These are phyloP conservation scores for Euphorbia celastroides DNA, from an alignment of 441 rosid genomes.

Conservation along the genomic window DNA sequence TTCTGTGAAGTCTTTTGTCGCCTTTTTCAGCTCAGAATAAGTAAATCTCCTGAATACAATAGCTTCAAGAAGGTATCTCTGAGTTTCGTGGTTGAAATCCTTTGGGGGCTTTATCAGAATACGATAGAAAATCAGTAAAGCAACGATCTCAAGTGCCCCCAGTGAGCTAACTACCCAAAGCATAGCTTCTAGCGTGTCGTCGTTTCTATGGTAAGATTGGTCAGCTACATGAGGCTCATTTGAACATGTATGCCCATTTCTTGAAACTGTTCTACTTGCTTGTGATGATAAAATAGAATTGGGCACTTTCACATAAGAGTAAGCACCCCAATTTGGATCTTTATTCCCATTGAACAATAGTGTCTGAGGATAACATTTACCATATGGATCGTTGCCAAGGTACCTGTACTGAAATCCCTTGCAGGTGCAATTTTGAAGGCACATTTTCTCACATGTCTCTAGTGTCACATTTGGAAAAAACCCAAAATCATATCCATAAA, in stretches of 20 bases:
- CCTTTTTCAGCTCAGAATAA: constrained; percentile 49
- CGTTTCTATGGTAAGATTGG: constrained; percentile 9
- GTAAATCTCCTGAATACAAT: constrained; percentile 55
- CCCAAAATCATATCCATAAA: constrained; percentile 21
- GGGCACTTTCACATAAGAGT: constrained; percentile 26
- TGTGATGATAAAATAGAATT: not conserved
- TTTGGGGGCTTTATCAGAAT: not conserved
- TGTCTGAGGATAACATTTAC: constrained; percentile 20
- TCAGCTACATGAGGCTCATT: not conserved
- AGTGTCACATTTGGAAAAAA: constrained; percentile 4
- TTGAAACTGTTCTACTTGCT: not conserved
- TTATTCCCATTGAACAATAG: constrained; percentile 20
- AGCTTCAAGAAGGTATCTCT: constrained; percentile 17
- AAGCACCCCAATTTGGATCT: constrained; percentile 12
- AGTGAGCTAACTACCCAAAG: constrained; percentile 10
- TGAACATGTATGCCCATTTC: not conserved
- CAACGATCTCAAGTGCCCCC: constrained; percentile 13
- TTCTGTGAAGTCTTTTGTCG: constrained; percentile 55
- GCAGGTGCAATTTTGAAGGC: constrained; percentile 21
- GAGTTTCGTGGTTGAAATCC: not conserved
- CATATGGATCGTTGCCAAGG: not conserved
- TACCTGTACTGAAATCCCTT: constrained; percentile 19
- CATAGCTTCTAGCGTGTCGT: not conserved
- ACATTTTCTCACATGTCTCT: constrained; percentile 13
- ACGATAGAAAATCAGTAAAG: constrained; percentile 4